These are phyloP conservation scores for Exobasidium rhododendri DNA, from an alignment of 1,284 basidiomycete genomes.

Conservation along the genomic window DNA sequence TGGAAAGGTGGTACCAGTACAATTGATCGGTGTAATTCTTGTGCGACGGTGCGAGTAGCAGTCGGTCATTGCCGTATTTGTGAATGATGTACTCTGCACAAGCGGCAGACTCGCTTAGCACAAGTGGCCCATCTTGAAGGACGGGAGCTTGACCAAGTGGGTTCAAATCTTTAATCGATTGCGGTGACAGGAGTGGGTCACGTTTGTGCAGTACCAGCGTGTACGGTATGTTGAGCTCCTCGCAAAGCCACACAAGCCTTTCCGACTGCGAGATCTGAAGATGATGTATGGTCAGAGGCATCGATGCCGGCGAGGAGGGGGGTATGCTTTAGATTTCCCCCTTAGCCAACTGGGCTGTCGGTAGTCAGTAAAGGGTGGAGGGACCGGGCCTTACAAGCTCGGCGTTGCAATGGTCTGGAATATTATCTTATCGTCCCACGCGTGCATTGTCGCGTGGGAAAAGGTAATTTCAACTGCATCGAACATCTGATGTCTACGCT, in stretches of 20 bases:
- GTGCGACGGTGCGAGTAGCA: not conserved
- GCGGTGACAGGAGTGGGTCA: slow-evolving; percentile 4
- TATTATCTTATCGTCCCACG: too few relatives aligned
- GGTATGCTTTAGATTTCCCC: too few relatives aligned
- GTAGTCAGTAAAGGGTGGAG: too few relatives aligned
- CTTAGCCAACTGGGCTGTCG: too few relatives aligned
- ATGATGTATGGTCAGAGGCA: slow-evolving; percentile 9
- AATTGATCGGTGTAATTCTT: slow-evolving; percentile 5
- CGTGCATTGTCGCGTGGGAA: too few relatives aligned
- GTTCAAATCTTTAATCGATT: slow-evolving; percentile 5
- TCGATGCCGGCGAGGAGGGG: not conserved
- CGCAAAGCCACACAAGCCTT: slow-evolving; percentile 12
- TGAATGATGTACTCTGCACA: slow-evolving; percentile 3
- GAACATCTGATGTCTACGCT: too few relatives aligned
- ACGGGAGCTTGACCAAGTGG: slow-evolving; percentile 5
- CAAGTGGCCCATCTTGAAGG: slow-evolving; percentile 6
- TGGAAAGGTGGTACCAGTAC: slow-evolving; percentile 3
- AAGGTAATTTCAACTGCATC: too few relatives aligned
- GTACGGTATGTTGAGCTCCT: slow-evolving; percentile 8
- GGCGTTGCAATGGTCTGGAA: too few relatives aligned
- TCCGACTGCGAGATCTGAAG: slow-evolving; percentile 9
- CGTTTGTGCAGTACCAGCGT: not conserved
- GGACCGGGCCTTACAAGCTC: too few relatives aligned
- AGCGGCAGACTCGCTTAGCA: slow-evolving; percentile 1
- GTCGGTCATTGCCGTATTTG: slow-evolving; percentile 4